A percentile compares a stretch with the other conserved stretches of the same genome.
Conservation (phyloP, 495 filamentous ascomycete species). For the Talaromyces stipitatus region DNA sequence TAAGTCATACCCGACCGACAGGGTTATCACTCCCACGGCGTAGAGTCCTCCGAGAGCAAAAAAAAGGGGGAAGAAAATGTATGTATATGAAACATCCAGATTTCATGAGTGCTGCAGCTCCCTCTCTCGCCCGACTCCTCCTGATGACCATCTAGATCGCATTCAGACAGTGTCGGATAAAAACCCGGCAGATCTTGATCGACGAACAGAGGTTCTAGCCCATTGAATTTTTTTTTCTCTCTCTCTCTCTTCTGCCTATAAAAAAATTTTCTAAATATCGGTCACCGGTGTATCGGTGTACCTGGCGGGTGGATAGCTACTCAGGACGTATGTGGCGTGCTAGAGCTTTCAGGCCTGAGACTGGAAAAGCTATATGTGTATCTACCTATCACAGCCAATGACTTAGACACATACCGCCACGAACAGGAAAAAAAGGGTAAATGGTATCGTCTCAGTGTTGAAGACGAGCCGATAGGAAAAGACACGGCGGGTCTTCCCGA, state of each 20-base stretch:
- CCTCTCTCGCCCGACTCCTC: not conserved
- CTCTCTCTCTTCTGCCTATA: not conserved
- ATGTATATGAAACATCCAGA: not conserved
- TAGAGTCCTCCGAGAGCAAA: not conserved
- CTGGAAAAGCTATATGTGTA: not conserved
- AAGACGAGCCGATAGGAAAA: slow-evolving; percentile 2
- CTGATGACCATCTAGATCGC: not conserved
- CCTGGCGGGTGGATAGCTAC: not conserved
- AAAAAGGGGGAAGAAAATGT: not conserved
- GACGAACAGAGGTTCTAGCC: not conserved
- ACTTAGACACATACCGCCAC: not conserved
- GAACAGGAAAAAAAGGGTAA: not conserved
- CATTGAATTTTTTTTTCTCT: no score
- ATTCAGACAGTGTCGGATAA: not conserved
- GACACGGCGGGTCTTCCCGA: slow-evolving; percentile 4
- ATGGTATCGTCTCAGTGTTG: not conserved
- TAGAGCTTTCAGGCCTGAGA: no score
- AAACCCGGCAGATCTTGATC: not conserved
- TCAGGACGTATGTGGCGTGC: not conserved
- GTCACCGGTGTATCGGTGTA: not conserved
- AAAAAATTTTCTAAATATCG: no score
- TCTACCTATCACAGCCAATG: not conserved
- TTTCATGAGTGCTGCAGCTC: not conserved
- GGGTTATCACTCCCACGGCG: not conserved
- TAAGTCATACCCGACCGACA: not conserved